Base-by-base conservation (phyloP, 2,329 filamentous ascomycete species). In the Plectosphaerella sp. region DNA sequence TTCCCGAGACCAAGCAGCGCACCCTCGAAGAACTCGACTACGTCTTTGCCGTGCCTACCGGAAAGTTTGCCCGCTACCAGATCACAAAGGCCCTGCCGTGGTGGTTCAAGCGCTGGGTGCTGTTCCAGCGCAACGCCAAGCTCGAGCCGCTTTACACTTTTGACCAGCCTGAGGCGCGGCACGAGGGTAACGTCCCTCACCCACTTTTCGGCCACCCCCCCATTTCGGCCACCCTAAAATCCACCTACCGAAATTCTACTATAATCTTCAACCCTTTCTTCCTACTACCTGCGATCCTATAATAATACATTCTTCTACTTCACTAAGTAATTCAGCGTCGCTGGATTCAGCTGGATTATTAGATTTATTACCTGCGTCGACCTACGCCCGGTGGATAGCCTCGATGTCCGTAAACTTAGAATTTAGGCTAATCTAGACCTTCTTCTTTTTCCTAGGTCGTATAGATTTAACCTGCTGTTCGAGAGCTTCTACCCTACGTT, bases 1-100 rank as follows among this genome's bases (percentile, higher is more conserved):
- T 83, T 3, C 79, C 79, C 1, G 82, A 84, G 63, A 85, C 82
- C 12, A 84, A 84, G 65, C 79, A 77, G 59, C 69, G 73, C 20
- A 76, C 73, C 3, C 66, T 79, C 12, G 76, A 78, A 57, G 76
- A 78, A 64, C 61, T 72, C 4, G 71, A 72, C 47, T 68, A 66
- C 49, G 62, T 72, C 16, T 72, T 72, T 52, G 62, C 61, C 1
- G 62, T 72, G 11, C 62, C 68, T 0, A 71, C 63, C 2, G 54
- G 59, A 11, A 54, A 57, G 3, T 67, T 71, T 48, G 58, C 62
- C 5, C 52, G 57, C 1, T 72, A 72, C 39, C 70, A 72, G 50
- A 11, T 70, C 7, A 50, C 57, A 7, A 62, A 61, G 9, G 64
- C 62, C 51, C 47, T 72, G 4, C 69, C 69, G 0, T 70, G 65